Percentiles rank a stretch among this genome's conserved stretches.
Evolutionary conservation across 805 yeast genomes (phyloP).

Genomic region (Kodamaea kaohsiungensis): DNA sequence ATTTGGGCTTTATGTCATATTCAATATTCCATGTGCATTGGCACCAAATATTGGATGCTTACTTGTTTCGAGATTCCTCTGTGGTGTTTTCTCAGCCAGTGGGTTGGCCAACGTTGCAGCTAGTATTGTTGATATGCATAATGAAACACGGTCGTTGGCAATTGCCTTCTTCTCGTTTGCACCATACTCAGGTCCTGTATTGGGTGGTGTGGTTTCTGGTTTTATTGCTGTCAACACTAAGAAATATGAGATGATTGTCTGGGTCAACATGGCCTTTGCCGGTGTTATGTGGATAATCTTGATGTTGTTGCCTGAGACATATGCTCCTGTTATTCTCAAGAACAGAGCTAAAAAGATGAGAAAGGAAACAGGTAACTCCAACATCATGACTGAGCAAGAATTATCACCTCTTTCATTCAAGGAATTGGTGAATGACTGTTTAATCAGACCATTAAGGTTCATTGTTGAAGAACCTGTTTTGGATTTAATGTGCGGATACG

Average conservation of each 20-base stretch:
- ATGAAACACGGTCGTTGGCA: conserved; percentile 80
- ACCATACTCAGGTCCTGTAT: conserved; percentile 90
- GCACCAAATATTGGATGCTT: conserved; percentile 81
- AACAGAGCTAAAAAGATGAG: conserved; percentile 65
- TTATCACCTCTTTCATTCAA: conserved; percentile 69
- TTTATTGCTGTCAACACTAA: conserved; percentile 75
- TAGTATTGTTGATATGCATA: conserved; percentile 85
- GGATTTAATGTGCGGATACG: conserved; percentile 80
- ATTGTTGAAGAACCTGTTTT: conserved; percentile 81
- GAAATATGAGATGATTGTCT: conserved; percentile 68
- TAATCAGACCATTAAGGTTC: conserved; percentile 78
- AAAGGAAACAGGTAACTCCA: conserved; percentile 76
- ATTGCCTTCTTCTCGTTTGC: conserved; percentile 90
- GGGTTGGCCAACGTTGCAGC: conserved; percentile 90
- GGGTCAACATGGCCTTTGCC: conserved; percentile 93
- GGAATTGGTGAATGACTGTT: conserved; percentile 71
- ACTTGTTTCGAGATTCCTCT: conserved; percentile 77
- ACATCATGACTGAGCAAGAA: conserved; percentile 92
- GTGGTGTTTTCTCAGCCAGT: conserved; percentile 84
- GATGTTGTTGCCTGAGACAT: conserved; percentile 81
- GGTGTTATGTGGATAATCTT: conserved; percentile 77
- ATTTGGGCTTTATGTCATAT: conserved; percentile 68
- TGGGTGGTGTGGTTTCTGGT: conserved; percentile 88
- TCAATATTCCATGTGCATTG: conserved; percentile 85
- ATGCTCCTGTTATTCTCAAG: conserved; percentile 77